Evolutionary conservation across 1,284 basidiomycete genomes (phyloP).

Genomic region (Fomes fomentarius): DNA sequence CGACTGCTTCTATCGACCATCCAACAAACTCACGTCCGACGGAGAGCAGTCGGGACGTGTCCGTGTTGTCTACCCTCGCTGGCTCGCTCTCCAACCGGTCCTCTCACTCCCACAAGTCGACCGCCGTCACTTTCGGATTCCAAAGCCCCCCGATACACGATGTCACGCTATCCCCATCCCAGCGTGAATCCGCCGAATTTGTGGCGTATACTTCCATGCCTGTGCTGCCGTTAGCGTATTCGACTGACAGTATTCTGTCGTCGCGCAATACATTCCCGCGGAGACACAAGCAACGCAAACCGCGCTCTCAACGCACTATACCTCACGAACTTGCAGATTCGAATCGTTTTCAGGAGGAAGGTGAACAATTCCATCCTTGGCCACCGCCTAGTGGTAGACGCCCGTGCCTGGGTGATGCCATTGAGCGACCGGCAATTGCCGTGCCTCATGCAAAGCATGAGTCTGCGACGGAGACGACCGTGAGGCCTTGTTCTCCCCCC

Average conservation of each 20-base stretch:
- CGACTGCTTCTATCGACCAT: slow-evolving; percentile 18
- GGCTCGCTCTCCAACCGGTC: slow-evolving; percentile 29
- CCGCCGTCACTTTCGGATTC: slow-evolving; percentile 20
- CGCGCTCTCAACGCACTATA: not conserved
- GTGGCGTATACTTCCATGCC: slow-evolving; percentile 12
- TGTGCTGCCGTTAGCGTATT: slow-evolving; percentile 6
- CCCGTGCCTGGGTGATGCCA: not conserved
- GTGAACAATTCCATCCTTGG: too few relatives aligned
- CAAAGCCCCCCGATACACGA: not conserved
- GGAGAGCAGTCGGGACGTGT: slow-evolving; percentile 5
- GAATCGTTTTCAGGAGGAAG: too few relatives aligned
- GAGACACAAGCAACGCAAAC: not conserved
- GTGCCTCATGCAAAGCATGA: slow-evolving; percentile 28
- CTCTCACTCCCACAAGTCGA: slow-evolving; percentile 32
- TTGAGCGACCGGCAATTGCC: slow-evolving; percentile 22
- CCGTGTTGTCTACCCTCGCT: slow-evolving; percentile 4
- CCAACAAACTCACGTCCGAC: slow-evolving; percentile 12
- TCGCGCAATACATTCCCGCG: slow-evolving; percentile 9
- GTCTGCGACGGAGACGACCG: slow-evolving; percentile 16
- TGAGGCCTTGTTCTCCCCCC: slow-evolving; percentile 31
- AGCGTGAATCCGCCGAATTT: not conserved
- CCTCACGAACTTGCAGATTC: not conserved
- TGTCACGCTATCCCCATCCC: not conserved
- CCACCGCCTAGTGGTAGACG: too few relatives aligned
- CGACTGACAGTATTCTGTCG: slow-evolving; percentile 7